Conservation (phyloP, 495 filamentous ascomycete species). For the Xylaria longipes region DNA sequence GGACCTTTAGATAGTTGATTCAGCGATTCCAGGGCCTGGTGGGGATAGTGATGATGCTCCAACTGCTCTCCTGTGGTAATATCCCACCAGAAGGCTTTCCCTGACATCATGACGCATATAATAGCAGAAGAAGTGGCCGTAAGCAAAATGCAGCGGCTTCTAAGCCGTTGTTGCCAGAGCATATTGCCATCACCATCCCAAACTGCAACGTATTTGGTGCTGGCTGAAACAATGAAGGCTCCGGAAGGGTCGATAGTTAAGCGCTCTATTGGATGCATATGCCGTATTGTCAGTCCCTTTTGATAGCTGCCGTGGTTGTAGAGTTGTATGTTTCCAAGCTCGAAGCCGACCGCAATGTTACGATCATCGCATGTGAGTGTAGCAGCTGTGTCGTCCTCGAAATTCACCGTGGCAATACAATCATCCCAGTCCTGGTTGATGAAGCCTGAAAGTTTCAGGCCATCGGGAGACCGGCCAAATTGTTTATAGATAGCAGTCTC, state of each 20-base stretch:
- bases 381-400: neutral
- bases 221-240: neutral
- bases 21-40: neutral
- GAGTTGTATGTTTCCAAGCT: neutral
- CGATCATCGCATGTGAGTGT: neutral
- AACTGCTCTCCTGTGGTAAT: neutral
- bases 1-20: neutral
- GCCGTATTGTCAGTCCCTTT: neutral
- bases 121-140: neutral
- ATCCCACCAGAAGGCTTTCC: neutral
- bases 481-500: neutral
- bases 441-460: neutral
- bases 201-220: neutral
- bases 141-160: neutral
- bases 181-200: neutral
- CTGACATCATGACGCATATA: neutral
- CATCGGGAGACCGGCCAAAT: neutral
- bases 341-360: neutral
- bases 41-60: neutral
- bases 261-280: neutral
- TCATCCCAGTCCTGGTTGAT: neutral
- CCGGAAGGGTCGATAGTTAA: neutral
- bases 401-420: neutral
- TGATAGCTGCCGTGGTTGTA: neutral
- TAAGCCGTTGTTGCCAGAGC: neutral